Conservation (phyloP, 805 yeast genomes). For the Monosporozyma yasuniensis region DNA sequence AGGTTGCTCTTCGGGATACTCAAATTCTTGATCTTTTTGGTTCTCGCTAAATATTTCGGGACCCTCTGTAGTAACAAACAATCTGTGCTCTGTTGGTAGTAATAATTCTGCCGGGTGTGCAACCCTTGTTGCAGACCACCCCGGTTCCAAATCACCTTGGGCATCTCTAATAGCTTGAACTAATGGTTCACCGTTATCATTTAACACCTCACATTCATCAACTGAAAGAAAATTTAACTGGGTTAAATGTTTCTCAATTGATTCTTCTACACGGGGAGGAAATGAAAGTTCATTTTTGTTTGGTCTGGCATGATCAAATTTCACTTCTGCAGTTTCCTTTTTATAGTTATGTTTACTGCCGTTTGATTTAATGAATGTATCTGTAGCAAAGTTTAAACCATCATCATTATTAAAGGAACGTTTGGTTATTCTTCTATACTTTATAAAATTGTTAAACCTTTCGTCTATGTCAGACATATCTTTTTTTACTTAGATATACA, state of each 20-base stretch:
- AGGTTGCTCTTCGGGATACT: background rate
- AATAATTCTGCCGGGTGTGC: slow-evolving; percentile 17
- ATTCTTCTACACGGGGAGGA: slow-evolving; percentile 1
- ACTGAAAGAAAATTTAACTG: slow-evolving; percentile 5
- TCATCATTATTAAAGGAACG: background rate
- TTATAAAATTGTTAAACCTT: slow-evolving; percentile 8
- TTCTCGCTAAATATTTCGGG: slow-evolving; percentile 4
- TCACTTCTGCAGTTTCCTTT: background rate
- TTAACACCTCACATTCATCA: background rate
- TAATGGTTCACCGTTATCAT: slow-evolving; percentile 8
- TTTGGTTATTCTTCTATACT: slow-evolving; percentile 7
- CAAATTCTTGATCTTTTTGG: too few species aligned
- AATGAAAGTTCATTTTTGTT: background rate
- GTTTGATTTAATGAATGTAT: slow-evolving; percentile 1
- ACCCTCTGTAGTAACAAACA: slow-evolving; percentile 7
- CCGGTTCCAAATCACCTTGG: slow-evolving; percentile 16
- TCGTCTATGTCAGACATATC: slow-evolving; percentile 3
- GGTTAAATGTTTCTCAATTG: slow-evolving; percentile 5
- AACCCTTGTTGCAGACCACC: slow-evolving; percentile 13
- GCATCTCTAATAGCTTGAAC: slow-evolving; percentile 4
- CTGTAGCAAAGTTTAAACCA: background rate
- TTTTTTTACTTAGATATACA: too few species aligned
- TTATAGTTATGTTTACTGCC: background rate
- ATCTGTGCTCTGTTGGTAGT: slow-evolving; percentile 14
- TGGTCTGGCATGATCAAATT: background rate